Evolutionary conservation across 1,284 basidiomycete species (phyloP).

Genomic region (Prillingera fragicola): DNA sequence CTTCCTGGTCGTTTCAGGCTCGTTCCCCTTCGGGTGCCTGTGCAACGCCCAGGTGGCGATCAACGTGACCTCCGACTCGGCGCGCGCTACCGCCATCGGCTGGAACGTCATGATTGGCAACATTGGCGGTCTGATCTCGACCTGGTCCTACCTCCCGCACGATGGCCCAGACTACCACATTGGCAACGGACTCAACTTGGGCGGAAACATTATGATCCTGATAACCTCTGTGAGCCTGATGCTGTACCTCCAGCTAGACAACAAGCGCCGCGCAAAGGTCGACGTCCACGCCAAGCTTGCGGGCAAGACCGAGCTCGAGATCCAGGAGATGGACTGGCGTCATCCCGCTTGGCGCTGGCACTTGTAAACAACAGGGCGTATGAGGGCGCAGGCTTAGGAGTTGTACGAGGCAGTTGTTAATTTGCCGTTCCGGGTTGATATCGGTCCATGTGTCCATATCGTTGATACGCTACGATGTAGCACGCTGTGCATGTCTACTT

Average conservation of each 20-base stretch:
- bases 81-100: conserved; percentile 10
- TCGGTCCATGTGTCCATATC: too few species aligned
- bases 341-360: conserved; percentile 16
- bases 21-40: conserved; percentile 13
- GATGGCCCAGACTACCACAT: conserved; percentile 22
- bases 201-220: conserved; percentile 7
- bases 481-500: too few species aligned
- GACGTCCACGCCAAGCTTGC: conserved; percentile 6
- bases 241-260: conserved; percentile 10
- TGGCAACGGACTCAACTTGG: conserved; percentile 18
- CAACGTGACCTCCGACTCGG: conserved; percentile 12
- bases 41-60: conserved; percentile 9
- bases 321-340: conserved; percentile 19
- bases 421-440: too few species aligned
- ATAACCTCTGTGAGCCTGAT: conserved; percentile 9
- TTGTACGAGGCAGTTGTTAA: too few species aligned
- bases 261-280: conserved; percentile 8
- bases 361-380: conserved; percentile 7
- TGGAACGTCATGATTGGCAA: conserved; percentile 20
- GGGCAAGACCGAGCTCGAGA: conserved; percentile 2
- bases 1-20: conserved; percentile 10
- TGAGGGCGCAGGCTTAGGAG: too few species aligned
- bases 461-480: too few species aligned
- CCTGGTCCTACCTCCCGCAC: conserved; percentile 21
- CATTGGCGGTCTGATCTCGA: conserved; percentile 22